Conservation (phyloP, 306 rosid genomes). For the Sechiopsis laciniata region DNA sequence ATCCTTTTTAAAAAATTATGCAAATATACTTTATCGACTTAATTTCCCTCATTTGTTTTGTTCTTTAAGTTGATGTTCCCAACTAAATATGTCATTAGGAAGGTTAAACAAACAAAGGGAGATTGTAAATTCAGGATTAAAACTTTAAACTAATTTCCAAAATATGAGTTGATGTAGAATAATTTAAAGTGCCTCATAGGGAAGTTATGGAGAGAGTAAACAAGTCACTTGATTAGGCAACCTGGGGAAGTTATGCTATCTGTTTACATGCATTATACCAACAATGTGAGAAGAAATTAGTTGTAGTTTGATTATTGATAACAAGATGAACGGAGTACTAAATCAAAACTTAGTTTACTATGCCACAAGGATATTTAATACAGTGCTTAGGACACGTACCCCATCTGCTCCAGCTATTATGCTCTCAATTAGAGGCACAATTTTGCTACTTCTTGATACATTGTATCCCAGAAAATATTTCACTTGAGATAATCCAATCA, state of each 20-base stretch:
- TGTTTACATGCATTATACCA: neutral
- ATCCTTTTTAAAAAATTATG: neutral
- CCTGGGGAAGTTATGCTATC: neutral
- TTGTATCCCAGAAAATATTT: constrained; percentile 85
- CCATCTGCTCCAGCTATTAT: constrained; percentile 76
- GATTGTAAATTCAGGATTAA: neutral
- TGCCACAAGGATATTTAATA: constrained; percentile 26
- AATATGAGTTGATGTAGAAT: neutral
- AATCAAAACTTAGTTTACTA: neutral
- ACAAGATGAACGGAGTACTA: neutral
- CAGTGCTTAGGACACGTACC: constrained; percentile 45
- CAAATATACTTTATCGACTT: constrained; percentile 2
- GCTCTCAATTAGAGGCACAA: constrained; percentile 79
- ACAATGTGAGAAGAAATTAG: neutral
- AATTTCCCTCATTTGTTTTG: neutral
- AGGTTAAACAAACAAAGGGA: neutral
- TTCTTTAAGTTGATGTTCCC: constrained; percentile 1
- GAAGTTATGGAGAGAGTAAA: neutral
- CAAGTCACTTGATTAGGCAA: neutral
- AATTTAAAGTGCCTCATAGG: neutral
- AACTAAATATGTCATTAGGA: neutral
- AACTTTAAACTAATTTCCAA: neutral
- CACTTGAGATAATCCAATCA: constrained; percentile 88
- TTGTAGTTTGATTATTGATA: neutral
- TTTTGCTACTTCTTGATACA: constrained; percentile 72